phyloP scores from a whole-genome alignment of 1,284 basidiomycete genomes.

The Sporisorium scitamineum region DNA sequence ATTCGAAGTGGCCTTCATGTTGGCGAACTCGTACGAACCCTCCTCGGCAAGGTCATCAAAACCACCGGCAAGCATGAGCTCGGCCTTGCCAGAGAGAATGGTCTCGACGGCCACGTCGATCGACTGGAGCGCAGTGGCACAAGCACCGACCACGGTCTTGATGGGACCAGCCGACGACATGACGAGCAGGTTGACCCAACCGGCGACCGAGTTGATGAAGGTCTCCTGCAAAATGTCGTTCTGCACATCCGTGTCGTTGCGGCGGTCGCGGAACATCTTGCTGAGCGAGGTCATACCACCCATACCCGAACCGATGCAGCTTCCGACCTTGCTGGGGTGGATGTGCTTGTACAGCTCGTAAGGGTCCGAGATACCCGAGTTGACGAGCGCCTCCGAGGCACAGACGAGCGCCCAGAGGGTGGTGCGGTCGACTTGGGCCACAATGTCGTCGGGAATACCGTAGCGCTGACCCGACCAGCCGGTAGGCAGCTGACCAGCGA shows the following conservation, averaged over 20 bases:
- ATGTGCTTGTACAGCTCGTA: constrained; percentile 83
- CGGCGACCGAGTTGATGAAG: constrained; percentile 72
- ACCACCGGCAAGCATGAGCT: constrained; percentile 98
- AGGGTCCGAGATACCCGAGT: constrained; percentile 96
- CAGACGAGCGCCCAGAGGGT: constrained; percentile 96
- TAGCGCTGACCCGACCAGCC: constrained; percentile 96
- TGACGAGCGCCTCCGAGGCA: constrained; percentile 91
- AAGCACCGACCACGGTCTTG: constrained; percentile 98
- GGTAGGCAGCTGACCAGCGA: constrained; percentile 95
- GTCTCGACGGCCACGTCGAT: constrained; percentile 98
- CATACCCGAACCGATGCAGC: constrained; percentile 81
- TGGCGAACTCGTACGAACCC: constrained; percentile 91
- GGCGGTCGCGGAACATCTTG: constrained; percentile 95
- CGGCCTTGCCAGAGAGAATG: constrained; percentile 92
- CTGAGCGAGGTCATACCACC: constrained; percentile 78
- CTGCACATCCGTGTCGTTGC: constrained; percentile 96
- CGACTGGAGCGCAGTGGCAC: constrained; percentile 96
- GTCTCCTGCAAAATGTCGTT: constrained; percentile 99
- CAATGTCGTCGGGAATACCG: constrained; percentile 97
- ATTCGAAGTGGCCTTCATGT: constrained; percentile 99
- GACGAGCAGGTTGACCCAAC: constrained; percentile 92
- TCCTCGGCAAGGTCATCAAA: constrained; percentile 98
- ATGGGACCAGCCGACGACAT: constrained; percentile 78
- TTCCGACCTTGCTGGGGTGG: constrained; percentile 88
- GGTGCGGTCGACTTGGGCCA: constrained; percentile 92